These are phyloP conservation scores for Oryza meridionalis DNA, from an alignment of 176 grass and related monocot genomes.

Conservation along the genomic window DNA sequence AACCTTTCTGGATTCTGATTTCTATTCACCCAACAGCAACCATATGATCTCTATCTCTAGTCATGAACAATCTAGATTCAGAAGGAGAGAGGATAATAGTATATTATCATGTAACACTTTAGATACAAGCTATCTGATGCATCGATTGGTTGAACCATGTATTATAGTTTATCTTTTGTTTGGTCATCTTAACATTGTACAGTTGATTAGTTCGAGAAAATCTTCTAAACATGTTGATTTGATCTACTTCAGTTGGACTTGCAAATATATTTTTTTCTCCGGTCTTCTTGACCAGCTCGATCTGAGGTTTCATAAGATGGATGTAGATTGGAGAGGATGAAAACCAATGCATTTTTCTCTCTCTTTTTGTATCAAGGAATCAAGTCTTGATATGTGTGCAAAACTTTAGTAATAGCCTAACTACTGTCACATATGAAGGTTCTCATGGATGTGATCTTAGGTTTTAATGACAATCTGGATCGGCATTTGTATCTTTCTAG, in stretches of 20 bases:
- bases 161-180: conserved; percentile 41
- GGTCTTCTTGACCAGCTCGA: conserved; percentile 44
- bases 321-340: conserved; percentile 23
- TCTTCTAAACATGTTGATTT: conserved; percentile 24
- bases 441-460: neutral
- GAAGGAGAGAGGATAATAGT: conserved; percentile 44
- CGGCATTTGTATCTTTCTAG: neutral
- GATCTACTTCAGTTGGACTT: conserved; percentile 30
- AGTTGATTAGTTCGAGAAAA: conserved; percentile 43
- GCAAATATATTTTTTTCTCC: neutral
- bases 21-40: conserved; percentile 41
- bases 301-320: conserved; percentile 15
- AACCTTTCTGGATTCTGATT: conserved; percentile 38
- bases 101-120: conserved; percentile 37
- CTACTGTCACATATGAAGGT: neutral
- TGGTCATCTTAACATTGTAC: conserved; percentile 35
- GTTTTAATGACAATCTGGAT: neutral
- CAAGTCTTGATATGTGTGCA: neutral
- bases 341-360: neutral
- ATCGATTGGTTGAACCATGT: conserved; percentile 39
- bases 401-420: neutral
- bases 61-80: conserved; percentile 45
- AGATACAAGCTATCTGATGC: conserved; percentile 34
- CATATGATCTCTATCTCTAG: conserved; percentile 18
- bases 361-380: conserved; percentile 6